Base-by-base conservation (phyloP, 306 rosid species). In the Carpinus viminea region DNA sequence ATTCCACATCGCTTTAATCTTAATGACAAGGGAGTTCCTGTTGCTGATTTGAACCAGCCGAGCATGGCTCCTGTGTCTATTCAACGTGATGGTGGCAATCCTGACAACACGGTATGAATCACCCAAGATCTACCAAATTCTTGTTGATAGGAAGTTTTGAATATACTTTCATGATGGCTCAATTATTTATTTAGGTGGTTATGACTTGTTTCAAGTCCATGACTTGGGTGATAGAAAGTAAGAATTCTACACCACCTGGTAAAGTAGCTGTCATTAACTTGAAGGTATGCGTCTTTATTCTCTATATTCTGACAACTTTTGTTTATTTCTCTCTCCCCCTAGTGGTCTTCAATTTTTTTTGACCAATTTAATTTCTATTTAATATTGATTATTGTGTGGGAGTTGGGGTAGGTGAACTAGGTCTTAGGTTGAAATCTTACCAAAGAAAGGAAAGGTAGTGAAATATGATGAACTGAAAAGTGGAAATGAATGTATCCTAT, bases 221-320 rank as follows among this genome's bases (percentile, higher is more conserved):
- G 95, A 84, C 89, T 71, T 92, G 95, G 95, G 87, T 86, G 69
- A 86, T 90, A 47, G 97, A 92, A 86, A 88, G 83, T 77, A 90
- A 83, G 81, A 86, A 83, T 82, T 82, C 93, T 78, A 76, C 74
- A 70, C 66, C 84, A 57, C 73, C 85, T 71, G 79, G 87, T 78
- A 92, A 84, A 81, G 85, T 90, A 18, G 94, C 94, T 36, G 79
- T 87, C 31, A 90, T 92, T 46, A 92, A 87, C 80, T 83, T 92
- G 86, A 92, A 92, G 97, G 97, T 88, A 85, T 62, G 79, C 34
- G 71, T 51, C 18, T 45, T 41, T 73, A 51, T 69, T 74, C 66
- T 60, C 52, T 75, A 5, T 43, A 50, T 62, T 46, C 36, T 41
- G 48, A 66, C 43, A 73, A 70, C 21, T 6, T 46, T 24, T 60